Conservation (phyloP, 2,329 filamentous ascomycete species). For the Colletotrichum sp. region DNA sequence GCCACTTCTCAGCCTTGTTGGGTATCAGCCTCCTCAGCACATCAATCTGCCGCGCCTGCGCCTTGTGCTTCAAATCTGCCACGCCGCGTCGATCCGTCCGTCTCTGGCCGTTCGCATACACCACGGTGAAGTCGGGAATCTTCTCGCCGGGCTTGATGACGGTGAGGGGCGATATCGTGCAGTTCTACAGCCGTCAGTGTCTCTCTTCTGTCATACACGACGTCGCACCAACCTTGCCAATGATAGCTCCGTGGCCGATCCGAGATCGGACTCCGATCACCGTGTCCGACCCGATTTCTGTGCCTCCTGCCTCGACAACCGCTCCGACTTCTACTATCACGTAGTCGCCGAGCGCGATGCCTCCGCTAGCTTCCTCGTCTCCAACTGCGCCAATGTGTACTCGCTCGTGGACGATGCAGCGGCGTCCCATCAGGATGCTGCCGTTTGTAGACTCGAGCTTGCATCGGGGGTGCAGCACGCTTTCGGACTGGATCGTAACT, state of each 20-base stretch:
- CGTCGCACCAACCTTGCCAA: constrained; percentile 60
- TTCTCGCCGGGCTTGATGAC: constrained; percentile 61
- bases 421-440: constrained; percentile 79
- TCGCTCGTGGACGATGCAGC: constrained; percentile 82
- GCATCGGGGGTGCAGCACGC: constrained; percentile 85
- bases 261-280: constrained; percentile 64
- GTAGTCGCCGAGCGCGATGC: constrained; percentile 65
- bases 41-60: constrained; percentile 71
- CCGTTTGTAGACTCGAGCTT: constrained; percentile 80
- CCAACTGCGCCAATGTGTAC: constrained; percentile 56
- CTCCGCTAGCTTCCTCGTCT: constrained; percentile 41
- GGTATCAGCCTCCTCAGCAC: constrained; percentile 70
- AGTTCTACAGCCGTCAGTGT: constrained; percentile 53
- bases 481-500: constrained; percentile 79
- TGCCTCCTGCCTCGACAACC: constrained; percentile 66
- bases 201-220: not conserved
- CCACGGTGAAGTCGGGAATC: constrained; percentile 71
- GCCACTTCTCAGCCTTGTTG: constrained; percentile 48
- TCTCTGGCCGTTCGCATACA: constrained; percentile 69
- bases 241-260: constrained; percentile 63
- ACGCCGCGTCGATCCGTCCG: constrained; percentile 66
- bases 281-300: constrained; percentile 65
- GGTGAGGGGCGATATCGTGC: constrained; percentile 72
- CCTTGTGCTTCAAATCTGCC: constrained; percentile 66
- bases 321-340: constrained; percentile 67